Percentiles rank a stretch among this genome's conserved stretches.
These are phyloP conservation scores for Mollisia scopiformis DNA, from an alignment of 2,329 filamentous ascomycete genomes.

Conservation along the genomic window DNA sequence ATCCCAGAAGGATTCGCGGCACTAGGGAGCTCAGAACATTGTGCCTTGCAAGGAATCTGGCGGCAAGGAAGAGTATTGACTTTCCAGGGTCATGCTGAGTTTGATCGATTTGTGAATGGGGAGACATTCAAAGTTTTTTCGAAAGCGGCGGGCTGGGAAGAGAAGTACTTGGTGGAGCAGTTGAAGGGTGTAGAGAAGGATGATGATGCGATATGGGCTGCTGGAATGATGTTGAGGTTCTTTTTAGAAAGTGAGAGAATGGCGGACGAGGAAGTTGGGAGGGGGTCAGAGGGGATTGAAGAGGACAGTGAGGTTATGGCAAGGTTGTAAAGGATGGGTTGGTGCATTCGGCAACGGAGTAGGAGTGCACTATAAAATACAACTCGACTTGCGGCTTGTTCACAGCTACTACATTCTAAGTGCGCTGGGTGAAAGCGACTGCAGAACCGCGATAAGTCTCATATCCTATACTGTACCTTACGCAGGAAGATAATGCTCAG, in stretches of 20 bases:
- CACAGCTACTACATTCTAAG: no score
- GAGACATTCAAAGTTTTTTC: conserved; percentile 43
- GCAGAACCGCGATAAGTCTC: no score
- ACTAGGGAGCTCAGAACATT: conserved; percentile 36
- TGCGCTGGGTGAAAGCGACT: no score
- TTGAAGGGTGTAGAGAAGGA: conserved; percentile 27
- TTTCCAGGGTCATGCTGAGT: conserved; percentile 47
- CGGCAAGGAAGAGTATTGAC: conserved; percentile 43
- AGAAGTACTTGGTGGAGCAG: conserved; percentile 25
- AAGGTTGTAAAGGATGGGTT: neutral
- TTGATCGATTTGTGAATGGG: conserved; percentile 44
- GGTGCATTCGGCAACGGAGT: no score
- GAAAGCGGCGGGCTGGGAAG: conserved; percentile 23
- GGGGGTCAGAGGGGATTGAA: neutral
- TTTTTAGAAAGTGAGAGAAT: conserved; percentile 24
- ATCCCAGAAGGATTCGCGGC: conserved; percentile 20
- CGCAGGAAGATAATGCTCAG: no score
- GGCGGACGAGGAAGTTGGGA: neutral
- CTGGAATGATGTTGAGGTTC: conserved; percentile 38
- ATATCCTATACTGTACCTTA: no score
- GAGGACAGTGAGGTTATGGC: neutral
- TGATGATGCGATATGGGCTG: conserved; percentile 37
- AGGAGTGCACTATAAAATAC: no score
- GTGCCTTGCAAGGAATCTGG: conserved; percentile 43
- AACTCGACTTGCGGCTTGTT: neutral